phyloP scores from a whole-genome alignment of 2,329 filamentous ascomycete genomes.

The Pseudocercospora musae region DNA sequence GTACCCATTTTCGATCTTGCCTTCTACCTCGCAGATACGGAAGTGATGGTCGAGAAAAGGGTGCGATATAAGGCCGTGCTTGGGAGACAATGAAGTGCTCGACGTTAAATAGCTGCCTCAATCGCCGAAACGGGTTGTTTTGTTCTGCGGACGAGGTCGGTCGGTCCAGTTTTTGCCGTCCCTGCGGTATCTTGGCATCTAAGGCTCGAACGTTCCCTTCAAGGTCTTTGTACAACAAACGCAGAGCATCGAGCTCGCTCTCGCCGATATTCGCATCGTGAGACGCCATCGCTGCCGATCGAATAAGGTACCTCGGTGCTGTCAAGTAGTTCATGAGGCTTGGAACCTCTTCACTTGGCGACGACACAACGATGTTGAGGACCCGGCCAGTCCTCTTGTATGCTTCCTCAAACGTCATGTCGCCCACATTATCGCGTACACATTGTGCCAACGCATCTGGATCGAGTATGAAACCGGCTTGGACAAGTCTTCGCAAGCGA shows the following conservation, averaged over 20 bases:
- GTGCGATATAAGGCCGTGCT: slow-evolving; percentile 82
- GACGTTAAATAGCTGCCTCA: slow-evolving; percentile 83
- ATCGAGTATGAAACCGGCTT: slow-evolving; percentile 80
- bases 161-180: slow-evolving; percentile 32
- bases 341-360: slow-evolving; percentile 71
- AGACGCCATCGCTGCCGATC: slow-evolving; percentile 74
- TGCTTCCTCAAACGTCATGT: slow-evolving; percentile 90
- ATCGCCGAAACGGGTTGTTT: slow-evolving; percentile 65
- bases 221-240: slow-evolving; percentile 75
- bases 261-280: slow-evolving; percentile 69
- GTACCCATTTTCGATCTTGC: slow-evolving; percentile 3
- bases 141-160: slow-evolving; percentile 62
- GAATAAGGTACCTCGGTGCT: slow-evolving; percentile 86
- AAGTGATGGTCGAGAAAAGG: slow-evolving; percentile 53
- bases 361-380: slow-evolving; percentile 87
- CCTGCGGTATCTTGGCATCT: neutral
- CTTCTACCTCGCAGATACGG: slow-evolving; percentile 22
- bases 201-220: slow-evolving; percentile 57
- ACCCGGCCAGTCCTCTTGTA: slow-evolving; percentile 81
- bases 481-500: slow-evolving; percentile 65
- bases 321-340: slow-evolving; percentile 89
- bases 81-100: slow-evolving; percentile 96
- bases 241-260: slow-evolving; percentile 44
- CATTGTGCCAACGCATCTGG: slow-evolving; percentile 70
- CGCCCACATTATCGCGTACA: slow-evolving; percentile 78